Conservation (phyloP, 139 green algal species). For the Mychonastes homosphaera region DNA sequence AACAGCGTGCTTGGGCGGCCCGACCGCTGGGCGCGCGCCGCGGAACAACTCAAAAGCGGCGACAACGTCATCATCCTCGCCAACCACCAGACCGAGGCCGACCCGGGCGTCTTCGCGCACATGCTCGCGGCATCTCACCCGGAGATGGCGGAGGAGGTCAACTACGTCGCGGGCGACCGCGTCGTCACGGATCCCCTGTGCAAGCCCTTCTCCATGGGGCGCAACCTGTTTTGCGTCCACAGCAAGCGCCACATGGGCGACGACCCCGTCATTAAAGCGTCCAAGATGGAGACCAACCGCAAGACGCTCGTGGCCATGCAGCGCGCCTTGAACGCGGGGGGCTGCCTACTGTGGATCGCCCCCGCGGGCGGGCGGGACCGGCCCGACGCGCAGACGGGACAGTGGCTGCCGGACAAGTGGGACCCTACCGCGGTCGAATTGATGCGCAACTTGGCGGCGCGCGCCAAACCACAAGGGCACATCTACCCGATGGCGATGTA, state of each 20-base stretch:
- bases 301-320: constrained; percentile 69
- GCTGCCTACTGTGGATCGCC: constrained; percentile 13
- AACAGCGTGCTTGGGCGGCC: constrained; percentile 65
- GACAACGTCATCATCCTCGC: constrained; percentile 95
- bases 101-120: constrained; percentile 91
- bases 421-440: constrained; percentile 83
- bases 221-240: constrained; percentile 98
- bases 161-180: constrained; percentile 83
- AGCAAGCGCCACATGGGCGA: constrained; percentile 97
- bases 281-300: constrained; percentile 84
- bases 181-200: constrained; percentile 92
- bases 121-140: constrained; percentile 79
- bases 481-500: constrained; percentile 91
- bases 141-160: constrained; percentile 61
- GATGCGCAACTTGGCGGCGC: constrained; percentile 61
- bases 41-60: constrained; percentile 42
- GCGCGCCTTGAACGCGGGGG: constrained; percentile 45
- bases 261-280: constrained; percentile 65
- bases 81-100: constrained; percentile 98
- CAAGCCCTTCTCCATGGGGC: constrained; percentile 98
- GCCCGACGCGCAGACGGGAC: constrained; percentile 35
- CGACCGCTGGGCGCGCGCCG: constrained; percentile 26
- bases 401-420: constrained; percentile 63
- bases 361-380: constrained; percentile 66
- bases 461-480: constrained; percentile 59